Conservation (phyloP, 1,284 basidiomycete genomes). For the Schizophyllum commune region DNA sequence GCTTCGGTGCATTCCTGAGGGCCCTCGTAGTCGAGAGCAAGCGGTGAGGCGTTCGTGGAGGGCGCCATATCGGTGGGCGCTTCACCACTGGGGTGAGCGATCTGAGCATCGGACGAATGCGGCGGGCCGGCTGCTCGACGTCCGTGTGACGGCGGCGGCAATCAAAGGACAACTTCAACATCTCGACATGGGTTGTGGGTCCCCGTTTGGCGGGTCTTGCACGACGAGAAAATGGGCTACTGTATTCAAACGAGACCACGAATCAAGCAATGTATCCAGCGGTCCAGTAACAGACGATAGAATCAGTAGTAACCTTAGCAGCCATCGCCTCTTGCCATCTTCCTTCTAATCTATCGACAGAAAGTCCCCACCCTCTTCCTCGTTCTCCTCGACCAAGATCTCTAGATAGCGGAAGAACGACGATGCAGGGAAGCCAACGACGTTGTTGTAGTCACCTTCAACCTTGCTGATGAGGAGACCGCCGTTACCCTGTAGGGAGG, state of each 20-base stretch:
- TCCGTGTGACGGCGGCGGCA: not conserved
- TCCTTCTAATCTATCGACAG: conserved; percentile 19
- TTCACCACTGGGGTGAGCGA: not conserved
- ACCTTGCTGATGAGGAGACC: conserved; percentile 76
- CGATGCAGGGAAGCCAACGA: conserved; percentile 84
- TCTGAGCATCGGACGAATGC: not conserved
- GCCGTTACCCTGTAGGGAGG: conserved; percentile 58
- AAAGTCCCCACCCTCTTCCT: conserved; percentile 41
- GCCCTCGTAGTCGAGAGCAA: not conserved
- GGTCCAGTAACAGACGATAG: too few relatives aligned
- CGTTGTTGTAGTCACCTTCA: conserved; percentile 90
- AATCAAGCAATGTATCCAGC: too few relatives aligned
- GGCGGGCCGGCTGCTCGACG: not conserved
- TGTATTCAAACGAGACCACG: not conserved
- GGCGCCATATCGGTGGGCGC: not conserved
- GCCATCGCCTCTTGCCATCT: too few relatives aligned
- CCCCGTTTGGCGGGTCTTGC: not conserved
- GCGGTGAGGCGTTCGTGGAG: not conserved
- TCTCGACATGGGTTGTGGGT: not conserved
- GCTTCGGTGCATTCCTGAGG: not conserved
- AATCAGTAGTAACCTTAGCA: too few relatives aligned
- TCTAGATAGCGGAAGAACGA: conserved; percentile 71
- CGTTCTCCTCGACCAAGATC: conserved; percentile 58
- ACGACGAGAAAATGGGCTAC: not conserved
- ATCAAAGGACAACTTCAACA: not conserved